These are phyloP conservation scores for Ogataea hybrid DNA, from an alignment of 1,139 yeast genomes.

Conservation along the genomic window DNA sequence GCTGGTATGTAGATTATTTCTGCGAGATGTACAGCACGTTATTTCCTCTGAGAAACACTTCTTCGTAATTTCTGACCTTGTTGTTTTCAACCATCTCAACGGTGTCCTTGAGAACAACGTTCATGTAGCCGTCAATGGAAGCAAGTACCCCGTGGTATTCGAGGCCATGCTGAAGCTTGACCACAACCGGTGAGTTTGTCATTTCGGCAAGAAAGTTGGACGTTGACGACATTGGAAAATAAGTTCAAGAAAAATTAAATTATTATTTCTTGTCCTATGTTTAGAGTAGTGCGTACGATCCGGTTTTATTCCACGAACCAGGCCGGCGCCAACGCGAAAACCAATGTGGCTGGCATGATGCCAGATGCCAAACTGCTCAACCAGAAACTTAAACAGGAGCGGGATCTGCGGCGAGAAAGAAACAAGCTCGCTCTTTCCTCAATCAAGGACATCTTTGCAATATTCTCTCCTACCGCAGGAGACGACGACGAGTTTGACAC, in stretches of 20 bases:
- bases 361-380: constrained; percentile 26
- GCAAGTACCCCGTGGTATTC: constrained; percentile 73
- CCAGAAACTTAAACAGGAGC: constrained; percentile 25
- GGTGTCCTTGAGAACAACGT: constrained; percentile 79
- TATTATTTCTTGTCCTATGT: background rate
- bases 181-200: constrained; percentile 76
- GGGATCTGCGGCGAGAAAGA: constrained; percentile 28
- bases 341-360: constrained; percentile 14
- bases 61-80: constrained; percentile 57
- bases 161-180: constrained; percentile 83
- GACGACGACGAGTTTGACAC: constrained; percentile 42
- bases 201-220: constrained; percentile 79
- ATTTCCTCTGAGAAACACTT: constrained; percentile 92
- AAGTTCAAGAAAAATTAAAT: constrained; percentile 1
- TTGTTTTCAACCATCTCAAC: constrained; percentile 62
- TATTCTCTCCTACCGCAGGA: constrained; percentile 27
- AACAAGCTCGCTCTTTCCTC: constrained; percentile 32
- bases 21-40: constrained; percentile 60
- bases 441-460: constrained; percentile 30
- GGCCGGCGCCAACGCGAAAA: constrained; percentile 5
- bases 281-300: constrained; percentile 1
- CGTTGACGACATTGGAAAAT: constrained; percentile 35
- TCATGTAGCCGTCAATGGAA: constrained; percentile 97
- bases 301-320: constrained; percentile 1
- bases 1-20: constrained; percentile 8